Base-by-base conservation (phyloP, 2,329 filamentous ascomycete genomes). In the Botrytis paeoniae region DNA sequence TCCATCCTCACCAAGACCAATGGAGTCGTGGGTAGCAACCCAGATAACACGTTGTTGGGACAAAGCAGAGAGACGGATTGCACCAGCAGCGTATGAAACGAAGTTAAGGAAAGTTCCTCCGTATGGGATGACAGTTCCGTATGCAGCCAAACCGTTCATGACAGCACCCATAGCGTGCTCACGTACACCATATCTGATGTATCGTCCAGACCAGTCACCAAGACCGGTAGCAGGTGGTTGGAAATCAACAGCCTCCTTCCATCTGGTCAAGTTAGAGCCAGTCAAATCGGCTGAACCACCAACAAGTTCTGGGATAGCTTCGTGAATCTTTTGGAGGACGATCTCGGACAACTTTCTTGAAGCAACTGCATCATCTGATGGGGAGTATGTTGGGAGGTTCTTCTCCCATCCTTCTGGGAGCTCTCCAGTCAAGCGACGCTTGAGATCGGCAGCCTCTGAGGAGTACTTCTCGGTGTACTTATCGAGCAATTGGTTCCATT, bases 81-180 rank as follows among this genome's bases (percentile, higher is more conserved):
- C 92, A 85, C 96, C 96, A 78, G 96, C 94, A 79, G 93, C 95
- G 84, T 99, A 99, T 39, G 95, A 98, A 79, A 98, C 94, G 84
- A 99, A 99, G 92, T 98, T 99, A 79, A 99, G 88, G 91, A 99
- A 99, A 81, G 96, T 98, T 85, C 96, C 96, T 78, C 91, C 91
- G 79, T 95, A 97, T 79, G 96, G 96, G 82, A 99, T 92, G 82
- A 98, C 87, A 81, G 94, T 97, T 80, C 96, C 96, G 85, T 98
- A 99, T 76, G 95, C 96, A 77, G 94, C 90, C 74, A 99, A 88
- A 86, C 96, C 96, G 88, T 97, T 97, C 86, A 97, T 92, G 85
- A 97, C 93, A 81, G 93, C 93, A 81, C 92, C 93, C 94, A 97
- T 97, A 79, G 85, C 93, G 84, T 97, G 94, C 87, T 97, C 94